Evolutionary conservation across 176 grass and related monocot species (phyloP).

Genomic region (Juncus effusus): DNA sequence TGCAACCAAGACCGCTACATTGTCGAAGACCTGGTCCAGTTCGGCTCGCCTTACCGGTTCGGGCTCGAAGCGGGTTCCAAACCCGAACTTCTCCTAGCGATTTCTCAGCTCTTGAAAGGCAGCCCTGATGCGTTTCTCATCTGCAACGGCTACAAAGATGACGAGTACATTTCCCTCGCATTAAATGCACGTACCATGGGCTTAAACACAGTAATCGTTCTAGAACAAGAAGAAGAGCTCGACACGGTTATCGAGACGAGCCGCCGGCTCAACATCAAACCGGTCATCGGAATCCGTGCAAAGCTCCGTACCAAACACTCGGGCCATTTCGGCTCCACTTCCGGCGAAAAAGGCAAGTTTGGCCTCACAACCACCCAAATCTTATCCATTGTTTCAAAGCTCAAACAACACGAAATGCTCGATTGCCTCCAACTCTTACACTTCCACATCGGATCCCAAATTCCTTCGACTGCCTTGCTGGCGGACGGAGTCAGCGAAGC

Average conservation of each 20-base stretch:
- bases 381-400: slow-evolving; percentile 62
- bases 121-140: slow-evolving; percentile 70
- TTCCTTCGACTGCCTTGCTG: slow-evolving; percentile 72
- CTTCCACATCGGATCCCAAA: slow-evolving; percentile 98
- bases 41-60: slow-evolving; percentile 63
- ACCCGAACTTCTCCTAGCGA: slow-evolving; percentile 85
- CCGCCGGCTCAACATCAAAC: slow-evolving; percentile 48
- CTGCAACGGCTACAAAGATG: slow-evolving; percentile 96
- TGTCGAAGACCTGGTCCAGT: slow-evolving; percentile 89
- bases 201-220: slow-evolving; percentile 74
- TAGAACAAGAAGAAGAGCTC: slow-evolving; percentile 97
- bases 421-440: slow-evolving; percentile 95
- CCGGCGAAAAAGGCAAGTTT: slow-evolving; percentile 94
- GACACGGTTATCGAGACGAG: slow-evolving; percentile 78
- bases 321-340: slow-evolving; percentile 88
- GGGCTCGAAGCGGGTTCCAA: slow-evolving; percentile 93
- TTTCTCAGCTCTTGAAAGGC: slow-evolving; percentile 64
- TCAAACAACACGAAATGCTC: slow-evolving; percentile 60
- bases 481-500: slow-evolving; percentile 83
- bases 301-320: slow-evolving; percentile 95
- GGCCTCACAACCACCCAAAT: slow-evolving; percentile 72
- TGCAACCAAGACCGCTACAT: slow-evolving; percentile 95
- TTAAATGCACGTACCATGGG: slow-evolving; percentile 67
- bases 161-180: slow-evolving; percentile 71
- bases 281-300: slow-evolving; percentile 79